phyloP scores from a whole-genome alignment of 208 protist genomes.

The Trypanosoma congolense region DNA sequence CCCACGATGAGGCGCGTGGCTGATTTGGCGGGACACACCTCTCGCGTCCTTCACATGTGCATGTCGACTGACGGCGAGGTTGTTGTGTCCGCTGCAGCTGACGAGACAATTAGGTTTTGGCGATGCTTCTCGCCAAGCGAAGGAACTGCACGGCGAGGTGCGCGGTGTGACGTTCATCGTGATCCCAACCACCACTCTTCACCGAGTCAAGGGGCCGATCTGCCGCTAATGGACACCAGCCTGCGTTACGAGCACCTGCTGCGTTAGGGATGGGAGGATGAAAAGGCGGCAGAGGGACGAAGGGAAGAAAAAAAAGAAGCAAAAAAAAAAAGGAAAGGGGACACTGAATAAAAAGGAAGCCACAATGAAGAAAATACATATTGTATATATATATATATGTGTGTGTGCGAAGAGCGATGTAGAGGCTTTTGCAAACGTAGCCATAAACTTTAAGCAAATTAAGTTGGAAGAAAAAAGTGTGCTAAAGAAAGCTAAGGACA shows the following conservation, averaged over 20 bases:
- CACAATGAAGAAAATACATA: too few relatives aligned
- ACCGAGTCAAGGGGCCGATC: background rate
- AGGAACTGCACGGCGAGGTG: slow-evolving; percentile 13
- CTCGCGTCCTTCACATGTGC: slow-evolving; percentile 97
- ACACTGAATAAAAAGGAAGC: too few relatives aligned
- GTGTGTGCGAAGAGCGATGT: too few relatives aligned
- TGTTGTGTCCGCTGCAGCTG: slow-evolving; percentile 96
- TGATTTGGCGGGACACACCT: slow-evolving; percentile 97
- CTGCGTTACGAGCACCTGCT: slow-evolving; percentile 22
- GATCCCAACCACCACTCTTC: slow-evolving; percentile 18
- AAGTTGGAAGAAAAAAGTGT: too few relatives aligned
- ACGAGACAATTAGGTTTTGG: slow-evolving; percentile 98
- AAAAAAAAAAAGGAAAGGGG: background rate
- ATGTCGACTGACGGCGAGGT: slow-evolving; percentile 96
- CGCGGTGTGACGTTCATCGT: background rate
- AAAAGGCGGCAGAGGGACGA: background rate
- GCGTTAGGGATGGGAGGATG: slow-evolving; percentile 4
- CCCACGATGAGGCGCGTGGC: slow-evolving; percentile 95
- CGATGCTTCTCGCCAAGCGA: slow-evolving; percentile 63
- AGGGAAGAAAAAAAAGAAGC: background rate
- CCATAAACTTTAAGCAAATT: too few relatives aligned
- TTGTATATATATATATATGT: too few relatives aligned
- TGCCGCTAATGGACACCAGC: slow-evolving; percentile 1
- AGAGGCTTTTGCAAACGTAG: too few relatives aligned
- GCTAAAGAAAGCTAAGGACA: too few relatives aligned